Evolutionary conservation across 2,329 filamentous ascomycete species (phyloP).

Genomic region (Pseudocercospora crystallina): DNA sequence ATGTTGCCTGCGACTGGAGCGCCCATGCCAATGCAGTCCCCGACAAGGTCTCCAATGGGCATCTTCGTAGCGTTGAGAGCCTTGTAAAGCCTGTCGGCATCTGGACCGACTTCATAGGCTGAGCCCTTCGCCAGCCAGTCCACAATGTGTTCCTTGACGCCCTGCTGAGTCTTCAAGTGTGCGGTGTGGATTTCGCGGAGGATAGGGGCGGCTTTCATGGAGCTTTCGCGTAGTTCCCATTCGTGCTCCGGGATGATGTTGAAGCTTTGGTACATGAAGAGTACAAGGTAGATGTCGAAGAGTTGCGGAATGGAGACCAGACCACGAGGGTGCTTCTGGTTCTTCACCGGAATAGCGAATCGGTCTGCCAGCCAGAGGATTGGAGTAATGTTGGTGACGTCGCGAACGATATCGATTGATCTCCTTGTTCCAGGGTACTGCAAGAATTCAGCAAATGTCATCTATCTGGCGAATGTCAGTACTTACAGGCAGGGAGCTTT

Average conservation of each 20-base stretch:
- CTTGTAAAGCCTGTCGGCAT: slow-evolving; percentile 54
- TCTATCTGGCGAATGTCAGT: too few relatives aligned
- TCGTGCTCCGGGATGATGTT: slow-evolving; percentile 52
- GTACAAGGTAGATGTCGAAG: slow-evolving; percentile 46
- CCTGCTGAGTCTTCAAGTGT: slow-evolving; percentile 48
- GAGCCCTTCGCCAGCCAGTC: slow-evolving; percentile 52
- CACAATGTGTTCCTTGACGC: slow-evolving; percentile 43
- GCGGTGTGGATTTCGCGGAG: slow-evolving; percentile 45
- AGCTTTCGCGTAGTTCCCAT: slow-evolving; percentile 50
- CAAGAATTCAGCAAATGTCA: too few relatives aligned
- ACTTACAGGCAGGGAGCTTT: slow-evolving; percentile 40
- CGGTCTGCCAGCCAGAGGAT: slow-evolving; percentile 63
- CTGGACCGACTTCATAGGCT: slow-evolving; percentile 50
- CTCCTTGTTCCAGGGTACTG: slow-evolving; percentile 46
- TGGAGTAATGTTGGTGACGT: slow-evolving; percentile 67
- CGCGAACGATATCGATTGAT: slow-evolving; percentile 58
- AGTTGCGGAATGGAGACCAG: slow-evolving; percentile 48
- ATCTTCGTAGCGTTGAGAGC: slow-evolving; percentile 48
- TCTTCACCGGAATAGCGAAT: slow-evolving; percentile 69
- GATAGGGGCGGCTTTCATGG: slow-evolving; percentile 40
- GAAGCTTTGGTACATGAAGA: slow-evolving; percentile 55
- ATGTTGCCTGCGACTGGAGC: slow-evolving; percentile 52
- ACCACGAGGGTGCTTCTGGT: slow-evolving; percentile 59
- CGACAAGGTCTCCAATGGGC: slow-evolving; percentile 50
- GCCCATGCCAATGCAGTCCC: slow-evolving; percentile 52